A percentile compares a stretch with the other conserved stretches of the same genome.
These are phyloP conservation scores for Arctostaphylos glauca DNA, from an alignment of 148 eudicot species.

Conservation along the genomic window DNA sequence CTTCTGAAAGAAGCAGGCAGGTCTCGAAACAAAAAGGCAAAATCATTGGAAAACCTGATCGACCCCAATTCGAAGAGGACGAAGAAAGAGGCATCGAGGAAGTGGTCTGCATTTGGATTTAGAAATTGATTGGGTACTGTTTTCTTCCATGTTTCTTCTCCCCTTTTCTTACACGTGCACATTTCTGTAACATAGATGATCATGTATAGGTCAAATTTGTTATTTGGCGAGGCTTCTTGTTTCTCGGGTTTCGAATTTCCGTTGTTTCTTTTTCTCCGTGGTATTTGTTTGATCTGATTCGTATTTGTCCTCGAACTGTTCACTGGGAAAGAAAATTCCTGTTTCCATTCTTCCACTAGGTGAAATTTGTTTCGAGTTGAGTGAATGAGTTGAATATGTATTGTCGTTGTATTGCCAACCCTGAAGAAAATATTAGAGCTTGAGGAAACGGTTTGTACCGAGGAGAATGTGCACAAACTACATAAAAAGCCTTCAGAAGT, in stretches of 20 bases:
- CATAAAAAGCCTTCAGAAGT: too few species aligned
- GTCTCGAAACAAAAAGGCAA: slow-evolving; percentile 78
- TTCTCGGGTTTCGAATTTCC: slow-evolving; percentile 17
- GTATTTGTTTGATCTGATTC: slow-evolving; percentile 12
- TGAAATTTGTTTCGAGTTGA: neutral
- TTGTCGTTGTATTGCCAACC: neutral
- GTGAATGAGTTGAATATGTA: neutral
- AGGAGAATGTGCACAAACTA: too few species aligned
- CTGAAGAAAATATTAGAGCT: too few species aligned
- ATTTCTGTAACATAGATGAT: slow-evolving; percentile 31
- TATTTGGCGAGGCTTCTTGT: slow-evolving; percentile 31
- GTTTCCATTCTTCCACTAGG: neutral
- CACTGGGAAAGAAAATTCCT: slow-evolving; percentile 1
- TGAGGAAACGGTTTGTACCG: too few species aligned
- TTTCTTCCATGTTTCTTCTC: neutral
- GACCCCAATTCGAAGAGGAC: slow-evolving; percentile 86
- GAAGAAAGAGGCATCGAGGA: slow-evolving; percentile 74
- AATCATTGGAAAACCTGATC: slow-evolving; percentile 85
- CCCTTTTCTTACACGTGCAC: slow-evolving; percentile 24
- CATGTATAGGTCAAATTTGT: slow-evolving; percentile 45
- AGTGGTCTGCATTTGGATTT: slow-evolving; percentile 87
- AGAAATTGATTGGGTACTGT: slow-evolving; percentile 46
- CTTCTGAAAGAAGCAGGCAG: slow-evolving; percentile 92
- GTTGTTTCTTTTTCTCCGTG: neutral
- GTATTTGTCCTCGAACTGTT: slow-evolving; percentile 23